These are phyloP conservation scores for Naganishia vaughanmartiniae DNA, from an alignment of 768 basidiomycete genomes.

Conservation along the genomic window DNA sequence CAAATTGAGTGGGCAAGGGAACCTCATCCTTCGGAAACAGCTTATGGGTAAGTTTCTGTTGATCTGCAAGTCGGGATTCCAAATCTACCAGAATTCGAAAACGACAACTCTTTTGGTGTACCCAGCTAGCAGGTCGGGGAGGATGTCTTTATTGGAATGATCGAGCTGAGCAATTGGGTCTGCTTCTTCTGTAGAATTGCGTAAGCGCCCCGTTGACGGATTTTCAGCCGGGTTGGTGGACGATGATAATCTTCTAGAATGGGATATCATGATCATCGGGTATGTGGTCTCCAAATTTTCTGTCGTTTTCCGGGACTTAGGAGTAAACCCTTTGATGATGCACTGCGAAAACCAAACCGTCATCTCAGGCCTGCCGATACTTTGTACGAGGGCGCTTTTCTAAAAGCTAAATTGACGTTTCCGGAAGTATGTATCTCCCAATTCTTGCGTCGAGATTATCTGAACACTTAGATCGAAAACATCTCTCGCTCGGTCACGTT, in stretches of 20 bases:
- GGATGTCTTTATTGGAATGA: not conserved
- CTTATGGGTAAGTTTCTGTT: conserved; percentile 41
- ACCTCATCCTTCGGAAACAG: conserved; percentile 45
- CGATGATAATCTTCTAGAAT: conserved; percentile 90
- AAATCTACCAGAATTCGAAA: not conserved
- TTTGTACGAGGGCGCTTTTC: conserved; percentile 93
- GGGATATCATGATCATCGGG: conserved; percentile 96
- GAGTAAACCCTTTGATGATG: not conserved
- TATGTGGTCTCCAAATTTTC: conserved; percentile 48
- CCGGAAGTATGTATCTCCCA: conserved; percentile 57
- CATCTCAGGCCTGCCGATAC: conserved; percentile 77
- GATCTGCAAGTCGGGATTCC: not conserved
- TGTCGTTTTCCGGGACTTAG: not conserved
- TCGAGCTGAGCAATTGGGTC: not conserved
- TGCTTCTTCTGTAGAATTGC: conserved; percentile 62
- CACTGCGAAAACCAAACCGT: not conserved
- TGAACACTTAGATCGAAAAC: not conserved
- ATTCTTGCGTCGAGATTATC: not conserved
- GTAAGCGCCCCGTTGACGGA: conserved; percentile 88
- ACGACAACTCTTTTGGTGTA: not conserved
- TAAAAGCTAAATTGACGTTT: conserved; percentile 85
- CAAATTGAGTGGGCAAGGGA: not conserved
- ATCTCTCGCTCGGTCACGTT: not conserved
- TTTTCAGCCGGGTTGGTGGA: conserved; percentile 98
- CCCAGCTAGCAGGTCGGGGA: too few relatives aligned